Evolutionary conservation across 75 land plant species (phyloP), one percentile per base, ranked within the genome.

Genomic region (Sequoia sempervirens): DNA sequence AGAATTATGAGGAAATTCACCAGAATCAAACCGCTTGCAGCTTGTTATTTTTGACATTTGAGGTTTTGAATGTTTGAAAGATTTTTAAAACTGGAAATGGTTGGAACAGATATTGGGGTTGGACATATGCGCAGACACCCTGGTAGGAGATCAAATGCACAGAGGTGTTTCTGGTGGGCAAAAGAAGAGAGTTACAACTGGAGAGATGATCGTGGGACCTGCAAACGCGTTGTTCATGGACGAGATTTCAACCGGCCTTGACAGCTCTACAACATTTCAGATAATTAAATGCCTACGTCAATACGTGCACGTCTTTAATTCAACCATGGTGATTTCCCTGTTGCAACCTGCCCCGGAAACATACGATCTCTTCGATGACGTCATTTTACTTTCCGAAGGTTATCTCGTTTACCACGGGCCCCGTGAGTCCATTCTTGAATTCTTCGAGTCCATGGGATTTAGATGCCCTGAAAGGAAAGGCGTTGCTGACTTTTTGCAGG

Each of bases 391-490:
- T 47, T 47, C 50, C 50, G 50, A 47, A 47, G 50, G 95, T 15
- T 89, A 93, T 37, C 90, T 95, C 81, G 90, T 95, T 56, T 95
- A 93, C 66, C 89, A 90, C 69, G 97, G 97, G 47, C 97, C 97
- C 5, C 92, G 92, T 3, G 92, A 95, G 14, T 81, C 53, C 15
- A 90, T 92, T 20, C 88, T 93, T 0, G 91, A 89, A 20, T 95
- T 95, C 83, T 95, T 95, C 85, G 95, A 93, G 96, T 11, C 75
- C 96, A 94, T 89, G 43, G 94, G 96, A 0, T 94, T 94, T 85
- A 58, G 28, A 5, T 92, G 96, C 58, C 96, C 96, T 4, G 92
- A 91, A 74, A 90, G 94, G 74, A 94, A 94, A 87, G 94, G 94
- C 41, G 89, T 91, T 5, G 94, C 96, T 38, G 96, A 94, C 68